phyloP scores from a whole-genome alignment of 169 alveolate genomes.

The Eimeria praecox region DNA sequence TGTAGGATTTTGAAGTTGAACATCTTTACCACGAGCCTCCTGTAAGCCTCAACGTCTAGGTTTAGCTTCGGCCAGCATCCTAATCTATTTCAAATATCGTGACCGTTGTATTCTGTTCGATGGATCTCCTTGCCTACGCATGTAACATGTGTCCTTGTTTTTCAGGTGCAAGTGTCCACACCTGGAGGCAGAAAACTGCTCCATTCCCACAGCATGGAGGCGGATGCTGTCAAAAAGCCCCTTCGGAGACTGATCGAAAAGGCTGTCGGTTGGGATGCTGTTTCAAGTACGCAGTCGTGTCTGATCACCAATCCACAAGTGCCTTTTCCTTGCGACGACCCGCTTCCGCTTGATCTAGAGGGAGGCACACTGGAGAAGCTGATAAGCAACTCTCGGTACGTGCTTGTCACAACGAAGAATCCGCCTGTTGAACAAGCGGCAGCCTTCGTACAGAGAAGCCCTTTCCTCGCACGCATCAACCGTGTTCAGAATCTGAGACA shows the following conservation, averaged over 20 bases:
- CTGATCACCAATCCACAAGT: conserved; percentile 38
- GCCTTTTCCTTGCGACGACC: conserved; percentile 11
- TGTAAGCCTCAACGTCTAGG: neutral
- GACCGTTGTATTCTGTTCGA: neutral
- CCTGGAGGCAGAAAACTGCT: conserved; percentile 5
- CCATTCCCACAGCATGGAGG: conserved; percentile 10
- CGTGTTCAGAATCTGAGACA: conserved; percentile 38
- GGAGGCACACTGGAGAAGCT: neutral
- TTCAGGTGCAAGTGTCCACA: conserved; percentile 28
- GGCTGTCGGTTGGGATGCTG: conserved; percentile 21
- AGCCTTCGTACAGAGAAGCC: conserved; percentile 22
- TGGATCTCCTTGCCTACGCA: neutral
- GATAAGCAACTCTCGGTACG: conserved; percentile 7
- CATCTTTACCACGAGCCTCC: conserved; percentile 64
- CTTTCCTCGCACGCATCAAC: conserved; percentile 47
- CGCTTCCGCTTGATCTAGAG: conserved; percentile 29
- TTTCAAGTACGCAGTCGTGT: conserved; percentile 13
- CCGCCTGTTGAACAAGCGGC: conserved; percentile 4
- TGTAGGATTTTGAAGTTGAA: conserved; percentile 26
- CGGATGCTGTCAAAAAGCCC: conserved; percentile 25
- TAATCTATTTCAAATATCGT: neutral
- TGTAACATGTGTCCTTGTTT: neutral
- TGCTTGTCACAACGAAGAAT: conserved; percentile 21
- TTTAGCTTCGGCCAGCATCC: neutral
- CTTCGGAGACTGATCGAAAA: conserved; percentile 16